Conservation (phyloP, 2,329 filamentous ascomycete species). For the Fusarium torreyae region DNA sequence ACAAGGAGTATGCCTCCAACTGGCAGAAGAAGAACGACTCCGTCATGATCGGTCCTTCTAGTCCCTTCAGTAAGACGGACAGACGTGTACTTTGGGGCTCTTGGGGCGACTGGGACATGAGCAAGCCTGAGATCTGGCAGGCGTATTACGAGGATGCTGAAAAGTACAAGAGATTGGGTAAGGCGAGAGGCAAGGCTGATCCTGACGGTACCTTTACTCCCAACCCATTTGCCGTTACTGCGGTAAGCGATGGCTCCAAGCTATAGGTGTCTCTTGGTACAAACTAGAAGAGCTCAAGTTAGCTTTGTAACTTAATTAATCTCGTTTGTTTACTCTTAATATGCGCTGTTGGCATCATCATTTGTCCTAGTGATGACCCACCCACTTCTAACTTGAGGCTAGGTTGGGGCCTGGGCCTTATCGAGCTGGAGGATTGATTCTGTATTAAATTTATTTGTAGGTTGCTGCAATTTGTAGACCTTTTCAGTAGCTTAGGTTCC, state of each 20-base stretch:
- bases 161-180: slow-evolving; percentile 54
- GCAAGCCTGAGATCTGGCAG: slow-evolving; percentile 51
- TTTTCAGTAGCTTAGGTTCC: background rate
- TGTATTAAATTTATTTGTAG: too few species aligned
- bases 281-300: background rate
- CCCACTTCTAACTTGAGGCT: too few species aligned
- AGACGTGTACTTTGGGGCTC: slow-evolving; percentile 59
- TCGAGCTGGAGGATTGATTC: too few species aligned
- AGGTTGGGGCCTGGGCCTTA: too few species aligned
- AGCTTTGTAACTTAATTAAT: background rate
- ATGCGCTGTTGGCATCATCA: too few species aligned
- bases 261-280: background rate
- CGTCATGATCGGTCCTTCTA: slow-evolving; percentile 50
- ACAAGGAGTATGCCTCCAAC: slow-evolving; percentile 54
- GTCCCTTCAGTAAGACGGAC: slow-evolving; percentile 56
- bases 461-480: background rate
- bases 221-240: slow-evolving; percentile 52
- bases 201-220: slow-evolving; percentile 57
- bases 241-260: slow-evolving; percentile 7
- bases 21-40: slow-evolving; percentile 62
- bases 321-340: background rate
- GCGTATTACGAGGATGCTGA: slow-evolving; percentile 55
- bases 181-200: slow-evolving; percentile 52
- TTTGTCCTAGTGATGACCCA: too few species aligned
- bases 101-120: slow-evolving; percentile 56